Conservation (phyloP, 768 basidiomycete genomes). For the Pseudohyphozyma bogoriensis region DNA sequence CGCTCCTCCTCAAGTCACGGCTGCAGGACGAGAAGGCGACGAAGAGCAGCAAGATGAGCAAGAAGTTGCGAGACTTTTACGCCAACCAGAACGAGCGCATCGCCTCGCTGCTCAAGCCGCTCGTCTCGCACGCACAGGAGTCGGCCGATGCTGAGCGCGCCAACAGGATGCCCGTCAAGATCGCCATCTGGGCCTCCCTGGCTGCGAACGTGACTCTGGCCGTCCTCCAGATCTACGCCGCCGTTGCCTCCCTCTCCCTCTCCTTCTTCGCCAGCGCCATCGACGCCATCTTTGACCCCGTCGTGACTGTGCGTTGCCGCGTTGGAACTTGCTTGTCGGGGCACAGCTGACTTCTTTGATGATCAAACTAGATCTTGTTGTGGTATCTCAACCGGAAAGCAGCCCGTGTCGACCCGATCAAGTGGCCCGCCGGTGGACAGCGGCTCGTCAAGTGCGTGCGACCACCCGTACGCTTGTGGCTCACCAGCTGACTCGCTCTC, state of each 20-base stretch:
- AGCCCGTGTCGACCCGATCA: no score
- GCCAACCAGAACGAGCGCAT: constrained; percentile 53
- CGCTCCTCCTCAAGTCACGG: constrained; percentile 8
- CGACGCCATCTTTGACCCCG: no score
- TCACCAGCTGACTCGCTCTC: no score
- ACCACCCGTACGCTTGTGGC: no score
- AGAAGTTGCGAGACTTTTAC: constrained; percentile 51
- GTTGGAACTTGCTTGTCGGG: no score
- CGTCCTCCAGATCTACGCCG: constrained; percentile 62
- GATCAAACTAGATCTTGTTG: no score
- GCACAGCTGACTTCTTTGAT: no score
- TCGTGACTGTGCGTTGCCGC: no score
- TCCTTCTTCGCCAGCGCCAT: constrained; percentile 82
- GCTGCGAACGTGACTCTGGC: constrained; percentile 48
- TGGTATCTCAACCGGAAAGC: no score
- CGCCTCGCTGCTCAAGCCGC: constrained; percentile 68
- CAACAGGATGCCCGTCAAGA: constrained; percentile 54
- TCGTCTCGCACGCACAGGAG: constrained; percentile 70
- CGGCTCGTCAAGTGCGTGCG: no score
- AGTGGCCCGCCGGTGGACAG: no score
- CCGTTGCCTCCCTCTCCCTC: constrained; percentile 68
- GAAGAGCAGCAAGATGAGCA: constrained; percentile 52
- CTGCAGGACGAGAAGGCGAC: constrained; percentile 52
- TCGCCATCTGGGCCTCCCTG: constrained; percentile 79
- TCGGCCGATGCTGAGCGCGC: constrained; percentile 20